These are phyloP conservation scores for Lepidium aucheri DNA, from an alignment of 345 rosid genomes.

Conservation along the genomic window DNA sequence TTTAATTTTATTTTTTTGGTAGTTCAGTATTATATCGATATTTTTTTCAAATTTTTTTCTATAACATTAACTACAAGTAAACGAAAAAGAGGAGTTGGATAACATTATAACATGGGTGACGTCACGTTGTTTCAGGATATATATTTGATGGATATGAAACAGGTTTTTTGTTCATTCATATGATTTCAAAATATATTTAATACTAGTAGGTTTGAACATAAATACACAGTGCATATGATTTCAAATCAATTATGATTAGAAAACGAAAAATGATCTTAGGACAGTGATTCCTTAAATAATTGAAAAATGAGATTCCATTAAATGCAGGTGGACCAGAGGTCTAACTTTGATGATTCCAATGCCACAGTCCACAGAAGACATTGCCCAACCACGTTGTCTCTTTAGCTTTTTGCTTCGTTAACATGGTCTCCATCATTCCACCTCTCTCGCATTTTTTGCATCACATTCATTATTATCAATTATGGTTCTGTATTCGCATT, in stretches of 20 bases:
- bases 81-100: too few species aligned
- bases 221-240: too few species aligned
- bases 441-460: neutral
- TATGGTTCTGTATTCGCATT: neutral
- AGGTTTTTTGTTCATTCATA: neutral
- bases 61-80: too few species aligned
- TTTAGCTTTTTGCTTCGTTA: neutral
- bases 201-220: neutral
- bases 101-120: neutral
- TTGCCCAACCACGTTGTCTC: neutral
- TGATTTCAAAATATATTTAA: neutral
- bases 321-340: neutral
- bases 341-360: slow-evolving; percentile 3
- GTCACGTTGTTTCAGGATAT: neutral
- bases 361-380: neutral
- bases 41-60: too few species aligned
- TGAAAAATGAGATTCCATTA: neutral
- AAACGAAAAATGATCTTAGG: too few species aligned
- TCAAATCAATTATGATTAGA: too few species aligned
- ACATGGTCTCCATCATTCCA: slow-evolving; percentile 6
- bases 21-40: too few species aligned
- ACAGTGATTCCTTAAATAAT: too few species aligned
- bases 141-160: neutral
- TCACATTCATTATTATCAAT: neutral
- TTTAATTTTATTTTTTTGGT: too few species aligned